Conservation (phyloP, 2,329 filamentous ascomycete species). For the Fusarium sp. region DNA sequence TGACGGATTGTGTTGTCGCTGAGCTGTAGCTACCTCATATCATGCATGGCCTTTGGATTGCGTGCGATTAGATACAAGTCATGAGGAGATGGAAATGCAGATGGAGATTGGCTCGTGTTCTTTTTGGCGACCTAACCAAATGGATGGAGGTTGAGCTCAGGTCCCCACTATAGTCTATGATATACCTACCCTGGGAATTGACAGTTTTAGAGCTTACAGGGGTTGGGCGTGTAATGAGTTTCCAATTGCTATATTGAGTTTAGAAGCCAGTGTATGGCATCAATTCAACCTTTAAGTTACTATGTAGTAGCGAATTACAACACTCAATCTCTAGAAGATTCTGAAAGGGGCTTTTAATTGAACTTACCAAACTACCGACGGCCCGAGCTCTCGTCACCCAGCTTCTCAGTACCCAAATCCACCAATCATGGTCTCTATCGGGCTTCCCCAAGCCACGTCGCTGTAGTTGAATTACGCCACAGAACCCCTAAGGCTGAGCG, state of each 20-base stretch:
- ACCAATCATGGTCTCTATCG: slow-evolving; percentile 24
- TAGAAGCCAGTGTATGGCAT: not conserved
- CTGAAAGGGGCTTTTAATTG: slow-evolving; percentile 13
- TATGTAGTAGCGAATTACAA: not conserved
- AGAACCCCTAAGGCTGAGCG: slow-evolving; percentile 34
- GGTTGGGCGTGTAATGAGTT: not conserved
- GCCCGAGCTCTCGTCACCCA: slow-evolving; percentile 30
- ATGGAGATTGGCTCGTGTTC: slow-evolving; percentile 38
- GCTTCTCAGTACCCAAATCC: slow-evolving; percentile 5
- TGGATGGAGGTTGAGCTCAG: not conserved
- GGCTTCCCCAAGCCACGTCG: slow-evolving; percentile 8
- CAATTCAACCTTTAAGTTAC: not conserved
- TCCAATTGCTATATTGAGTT: not conserved
- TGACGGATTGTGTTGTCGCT: slow-evolving; percentile 22
- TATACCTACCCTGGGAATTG: slow-evolving; percentile 13
- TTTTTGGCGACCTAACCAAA: slow-evolving; percentile 14
- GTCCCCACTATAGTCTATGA: slow-evolving; percentile 24
- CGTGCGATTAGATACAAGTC: slow-evolving; percentile 21
- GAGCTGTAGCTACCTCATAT: slow-evolving; percentile 28
- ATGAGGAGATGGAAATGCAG: slow-evolving; percentile 25
- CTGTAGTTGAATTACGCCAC: slow-evolving; percentile 11
- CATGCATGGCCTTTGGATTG: slow-evolving; percentile 42
- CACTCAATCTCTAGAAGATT: not conserved
- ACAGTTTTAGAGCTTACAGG: slow-evolving; percentile 1
- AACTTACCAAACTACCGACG: slow-evolving; percentile 15